Conservation (phyloP, 73 alveolate species). For the Blepharisma japonicum region DNA sequence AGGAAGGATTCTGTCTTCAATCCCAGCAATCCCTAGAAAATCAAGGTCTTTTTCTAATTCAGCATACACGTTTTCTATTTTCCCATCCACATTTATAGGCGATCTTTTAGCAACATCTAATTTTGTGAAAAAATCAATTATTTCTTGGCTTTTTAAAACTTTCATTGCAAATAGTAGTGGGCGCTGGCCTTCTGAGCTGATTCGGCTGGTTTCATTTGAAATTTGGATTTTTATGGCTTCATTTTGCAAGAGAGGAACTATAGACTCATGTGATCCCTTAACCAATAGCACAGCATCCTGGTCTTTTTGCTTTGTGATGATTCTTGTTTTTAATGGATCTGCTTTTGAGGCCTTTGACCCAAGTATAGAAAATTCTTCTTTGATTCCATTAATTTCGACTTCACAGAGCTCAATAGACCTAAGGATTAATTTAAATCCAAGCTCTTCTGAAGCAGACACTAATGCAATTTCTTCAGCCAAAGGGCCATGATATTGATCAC, state of each 20-base stretch:
- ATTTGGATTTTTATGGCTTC: no score
- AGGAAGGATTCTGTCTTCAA: not conserved
- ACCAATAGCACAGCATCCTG: not conserved
- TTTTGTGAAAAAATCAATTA: constrained; percentile 1
- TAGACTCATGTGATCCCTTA: not conserved
- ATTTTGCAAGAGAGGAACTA: not conserved
- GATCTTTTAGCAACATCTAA: constrained; percentile 4
- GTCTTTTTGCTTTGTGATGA: not conserved
- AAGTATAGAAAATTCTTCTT: not conserved
- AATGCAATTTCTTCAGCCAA: constrained; percentile 60
- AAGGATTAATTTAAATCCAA: constrained; percentile 36
- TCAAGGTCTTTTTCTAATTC: constrained; percentile 15
- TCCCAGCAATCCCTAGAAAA: constrained; percentile 29
- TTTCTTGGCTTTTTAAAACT: not conserved
- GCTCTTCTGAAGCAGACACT: constrained; percentile 51
- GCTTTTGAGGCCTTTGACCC: not conserved
- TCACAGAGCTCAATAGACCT: constrained; percentile 26
- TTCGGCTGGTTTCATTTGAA: no score
- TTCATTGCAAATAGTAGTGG: not conserved
- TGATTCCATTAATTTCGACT: constrained; percentile 36
- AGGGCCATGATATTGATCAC: constrained; percentile 19
- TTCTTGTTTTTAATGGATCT: not conserved
- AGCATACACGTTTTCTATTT: not conserved
- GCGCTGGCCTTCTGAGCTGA: not conserved
- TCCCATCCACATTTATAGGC: not conserved